Conservation (phyloP, 345 rosid genomes). For the Corchorus olitorius region DNA sequence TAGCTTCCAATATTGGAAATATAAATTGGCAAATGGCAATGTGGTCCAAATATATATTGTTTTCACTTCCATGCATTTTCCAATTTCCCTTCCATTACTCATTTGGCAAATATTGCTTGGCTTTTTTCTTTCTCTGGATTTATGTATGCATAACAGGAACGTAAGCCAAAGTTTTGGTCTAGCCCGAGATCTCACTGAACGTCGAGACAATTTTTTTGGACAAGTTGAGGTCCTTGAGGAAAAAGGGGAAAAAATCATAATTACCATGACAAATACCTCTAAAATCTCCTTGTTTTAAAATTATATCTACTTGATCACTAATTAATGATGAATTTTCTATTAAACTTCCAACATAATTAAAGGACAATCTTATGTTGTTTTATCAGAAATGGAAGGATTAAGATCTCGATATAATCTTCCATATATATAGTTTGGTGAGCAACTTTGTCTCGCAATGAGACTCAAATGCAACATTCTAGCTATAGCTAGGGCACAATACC, state of each 20-base stretch:
- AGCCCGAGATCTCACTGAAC: background rate
- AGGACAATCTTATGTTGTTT: background rate
- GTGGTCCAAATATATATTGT: background rate
- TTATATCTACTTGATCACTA: background rate
- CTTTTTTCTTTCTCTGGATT: background rate
- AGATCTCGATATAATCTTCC: background rate
- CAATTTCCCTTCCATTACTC: background rate
- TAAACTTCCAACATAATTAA: background rate
- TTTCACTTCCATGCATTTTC: background rate
- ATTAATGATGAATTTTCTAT: background rate
- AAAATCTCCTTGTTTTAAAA: background rate
- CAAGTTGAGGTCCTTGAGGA: background rate
- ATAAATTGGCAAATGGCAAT: background rate
- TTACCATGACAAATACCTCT: background rate
- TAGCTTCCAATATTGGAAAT: conserved; percentile 4
- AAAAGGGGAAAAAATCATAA: background rate
- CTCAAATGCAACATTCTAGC: too few relatives aligned
- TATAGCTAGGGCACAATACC: too few relatives aligned
- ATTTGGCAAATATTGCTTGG: background rate
- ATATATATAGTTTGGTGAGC: background rate
- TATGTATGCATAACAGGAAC: background rate
- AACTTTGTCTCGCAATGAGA: background rate
- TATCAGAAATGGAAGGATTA: background rate
- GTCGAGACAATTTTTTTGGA: background rate
- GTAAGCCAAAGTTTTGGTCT: conserved; percentile 1